Percentiles rank a stretch among this genome's conserved stretches.
These are phyloP conservation scores for Leccinum rimulosum DNA, from an alignment of 768 basidiomycete species.

Conservation along the genomic window DNA sequence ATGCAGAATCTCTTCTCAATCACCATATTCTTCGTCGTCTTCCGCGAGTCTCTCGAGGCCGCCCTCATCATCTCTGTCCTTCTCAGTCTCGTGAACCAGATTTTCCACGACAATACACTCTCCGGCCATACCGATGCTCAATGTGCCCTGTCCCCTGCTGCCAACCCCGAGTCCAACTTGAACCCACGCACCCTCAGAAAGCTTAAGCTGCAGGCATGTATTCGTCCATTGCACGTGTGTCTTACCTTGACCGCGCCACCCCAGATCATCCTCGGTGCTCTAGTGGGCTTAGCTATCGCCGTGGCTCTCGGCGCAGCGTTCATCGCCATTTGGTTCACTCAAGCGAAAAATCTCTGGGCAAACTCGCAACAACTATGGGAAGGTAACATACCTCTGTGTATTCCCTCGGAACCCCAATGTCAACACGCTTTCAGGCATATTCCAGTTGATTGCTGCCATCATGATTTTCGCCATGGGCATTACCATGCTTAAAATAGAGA, in stretches of 20 bases:
- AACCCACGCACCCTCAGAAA: constrained; percentile 55
- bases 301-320: constrained; percentile 87
- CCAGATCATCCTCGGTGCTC: constrained; percentile 76
- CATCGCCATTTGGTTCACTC: constrained; percentile 94
- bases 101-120: constrained; percentile 42
- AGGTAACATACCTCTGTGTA: constrained; percentile 42
- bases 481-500: constrained; percentile 93
- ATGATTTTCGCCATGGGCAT: constrained; percentile 94
- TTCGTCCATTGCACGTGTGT: not conserved
- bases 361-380: constrained; percentile 92
- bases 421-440: constrained; percentile 47
- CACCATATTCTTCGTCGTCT: constrained; percentile 95
- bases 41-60: constrained; percentile 92
- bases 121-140: not conserved
- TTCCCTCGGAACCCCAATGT: not conserved
- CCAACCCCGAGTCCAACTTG: constrained; percentile 26
- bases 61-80: constrained; percentile 91
- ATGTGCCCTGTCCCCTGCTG: not conserved
- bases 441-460: constrained; percentile 65
- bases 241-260: not conserved
- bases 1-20: constrained; percentile 71
- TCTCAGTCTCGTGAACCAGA: constrained; percentile 87
- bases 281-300: constrained; percentile 73
- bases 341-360: constrained; percentile 79
- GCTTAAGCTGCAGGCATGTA: constrained; percentile 61